These are phyloP conservation scores for Candida ulmi DNA, from an alignment of 805 yeast species.

Conservation along the genomic window DNA sequence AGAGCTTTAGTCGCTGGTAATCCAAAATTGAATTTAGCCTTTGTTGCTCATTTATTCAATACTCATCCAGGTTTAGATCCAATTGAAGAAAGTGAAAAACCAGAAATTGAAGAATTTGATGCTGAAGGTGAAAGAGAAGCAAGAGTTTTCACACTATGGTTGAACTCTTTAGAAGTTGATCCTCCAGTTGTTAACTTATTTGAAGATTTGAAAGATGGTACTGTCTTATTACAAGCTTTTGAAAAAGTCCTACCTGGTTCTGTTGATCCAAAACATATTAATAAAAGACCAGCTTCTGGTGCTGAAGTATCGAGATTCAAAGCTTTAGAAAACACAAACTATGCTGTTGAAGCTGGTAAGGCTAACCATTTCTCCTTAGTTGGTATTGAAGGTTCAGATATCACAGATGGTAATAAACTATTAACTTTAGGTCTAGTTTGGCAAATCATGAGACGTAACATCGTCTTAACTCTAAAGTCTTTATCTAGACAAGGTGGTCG, in stretches of 20 bases:
- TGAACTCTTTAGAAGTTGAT: constrained; percentile 92
- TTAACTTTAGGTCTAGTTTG: constrained; percentile 91
- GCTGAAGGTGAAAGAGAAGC: constrained; percentile 99
- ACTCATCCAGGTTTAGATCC: constrained; percentile 97
- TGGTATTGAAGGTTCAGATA: constrained; percentile 97
- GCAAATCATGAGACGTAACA: constrained; percentile 98
- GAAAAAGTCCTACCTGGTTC: constrained; percentile 95
- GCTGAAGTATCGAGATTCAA: constrained; percentile 82
- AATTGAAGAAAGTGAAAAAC: constrained; percentile 81
- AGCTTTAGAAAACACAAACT: constrained; percentile 95
- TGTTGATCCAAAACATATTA: constrained; percentile 72
- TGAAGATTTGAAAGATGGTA: constrained; percentile 94
- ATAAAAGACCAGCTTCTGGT: constrained; percentile 76
- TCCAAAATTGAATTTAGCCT: constrained; percentile 93
- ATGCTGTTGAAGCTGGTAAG: constrained; percentile 95
- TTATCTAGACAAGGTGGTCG: constrained; percentile 68
- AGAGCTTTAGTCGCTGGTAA: constrained; percentile 91
- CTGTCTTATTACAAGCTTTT: constrained; percentile 82
- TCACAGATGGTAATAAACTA: constrained; percentile 86
- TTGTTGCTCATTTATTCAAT: constrained; percentile 95
- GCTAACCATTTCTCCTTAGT: constrained; percentile 89
- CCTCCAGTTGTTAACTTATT: constrained; percentile 89
- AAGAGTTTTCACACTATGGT: constrained; percentile 95
- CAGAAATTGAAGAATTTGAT: constrained; percentile 95
- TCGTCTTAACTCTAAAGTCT: constrained; percentile 72